Evolutionary conservation across 1,284 basidiomycete species (phyloP).

Genomic region (Trichosporon coremiiforme): DNA sequence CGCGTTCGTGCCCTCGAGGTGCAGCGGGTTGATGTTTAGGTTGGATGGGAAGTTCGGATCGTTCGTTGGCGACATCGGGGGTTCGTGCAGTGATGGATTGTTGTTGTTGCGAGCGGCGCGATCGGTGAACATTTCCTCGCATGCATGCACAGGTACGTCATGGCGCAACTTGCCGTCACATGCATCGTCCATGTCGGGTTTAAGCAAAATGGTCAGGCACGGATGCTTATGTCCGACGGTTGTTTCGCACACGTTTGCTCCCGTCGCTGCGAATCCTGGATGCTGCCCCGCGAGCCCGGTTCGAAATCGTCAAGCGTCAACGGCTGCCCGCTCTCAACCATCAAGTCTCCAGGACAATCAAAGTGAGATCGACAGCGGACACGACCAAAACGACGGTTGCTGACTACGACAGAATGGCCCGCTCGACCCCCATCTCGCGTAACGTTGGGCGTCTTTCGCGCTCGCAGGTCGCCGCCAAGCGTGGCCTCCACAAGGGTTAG

Average conservation of each 20-base stretch:
- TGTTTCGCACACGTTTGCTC: not conserved
- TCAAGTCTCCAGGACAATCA: constrained; percentile 31
- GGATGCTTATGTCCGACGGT: not conserved
- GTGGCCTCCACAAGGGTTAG: constrained; percentile 65
- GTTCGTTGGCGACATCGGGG: constrained; percentile 15
- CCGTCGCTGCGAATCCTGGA: not conserved
- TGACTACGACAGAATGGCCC: constrained; percentile 71
- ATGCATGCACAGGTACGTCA: constrained; percentile 7
- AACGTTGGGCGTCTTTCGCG: constrained; percentile 81
- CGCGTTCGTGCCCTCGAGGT: constrained; percentile 27
- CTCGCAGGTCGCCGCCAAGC: constrained; percentile 77
- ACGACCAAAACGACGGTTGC: constrained; percentile 21
- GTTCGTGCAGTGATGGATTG: not conserved
- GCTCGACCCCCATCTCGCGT: constrained; percentile 82
- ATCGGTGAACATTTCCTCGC: not conserved
- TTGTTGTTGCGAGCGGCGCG: not conserved
- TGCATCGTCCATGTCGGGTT: not conserved
- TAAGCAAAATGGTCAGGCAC: not conserved
- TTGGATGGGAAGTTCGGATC: constrained; percentile 55
- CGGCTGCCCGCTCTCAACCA: constrained; percentile 25
- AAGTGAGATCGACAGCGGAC: constrained; percentile 27
- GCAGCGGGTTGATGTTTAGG: constrained; percentile 48
- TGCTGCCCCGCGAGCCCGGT: not conserved
- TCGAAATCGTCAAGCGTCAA: constrained; percentile 17
- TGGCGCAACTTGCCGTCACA: not conserved